phyloP scores from a whole-genome alignment of 352 stramenopile genomes.

The Globisporangium canariense region DNA sequence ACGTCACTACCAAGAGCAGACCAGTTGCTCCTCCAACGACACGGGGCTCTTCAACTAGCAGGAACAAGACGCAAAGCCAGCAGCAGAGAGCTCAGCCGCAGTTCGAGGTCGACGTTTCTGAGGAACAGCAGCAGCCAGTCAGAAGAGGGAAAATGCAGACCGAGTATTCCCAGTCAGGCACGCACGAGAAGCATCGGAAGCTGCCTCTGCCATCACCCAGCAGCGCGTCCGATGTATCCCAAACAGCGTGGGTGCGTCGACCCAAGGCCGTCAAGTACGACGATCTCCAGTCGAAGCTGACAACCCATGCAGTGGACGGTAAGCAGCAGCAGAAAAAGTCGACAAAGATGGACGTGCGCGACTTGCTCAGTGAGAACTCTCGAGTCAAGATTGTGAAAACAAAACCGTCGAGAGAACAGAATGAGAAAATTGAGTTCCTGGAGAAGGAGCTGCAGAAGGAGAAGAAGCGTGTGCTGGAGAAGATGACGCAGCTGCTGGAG shows the following conservation, averaged over 20 bases:
- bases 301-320: neutral
- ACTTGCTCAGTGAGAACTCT: conserved; percentile 15
- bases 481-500: conserved; percentile 63
- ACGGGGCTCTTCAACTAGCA: neutral
- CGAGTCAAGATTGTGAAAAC: neutral
- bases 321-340: conserved; percentile 1
- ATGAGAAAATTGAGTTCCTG: conserved; percentile 18
- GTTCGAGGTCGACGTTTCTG: neutral
- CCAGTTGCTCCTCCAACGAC: neutral
- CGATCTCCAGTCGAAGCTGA: neutral
- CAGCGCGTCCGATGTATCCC: conserved; percentile 8
- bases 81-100: neutral
- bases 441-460: conserved; percentile 58
- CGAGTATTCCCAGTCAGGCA: neutral
- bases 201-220: conserved; percentile 11
- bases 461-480: conserved; percentile 64
- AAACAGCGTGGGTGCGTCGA: conserved; percentile 6
- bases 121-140: neutral
- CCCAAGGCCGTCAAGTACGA: conserved; percentile 11
- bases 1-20: conserved; percentile 1
- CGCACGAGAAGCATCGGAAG: neutral
- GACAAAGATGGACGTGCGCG: conserved; percentile 17
- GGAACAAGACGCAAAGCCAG: neutral
- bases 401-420: neutral
- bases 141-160: neutral